Evolutionary conservation across 352 stramenopile species (phyloP), one percentile per base, ranked within the genome.

Genomic region (Globisporangium emineosum): DNA sequence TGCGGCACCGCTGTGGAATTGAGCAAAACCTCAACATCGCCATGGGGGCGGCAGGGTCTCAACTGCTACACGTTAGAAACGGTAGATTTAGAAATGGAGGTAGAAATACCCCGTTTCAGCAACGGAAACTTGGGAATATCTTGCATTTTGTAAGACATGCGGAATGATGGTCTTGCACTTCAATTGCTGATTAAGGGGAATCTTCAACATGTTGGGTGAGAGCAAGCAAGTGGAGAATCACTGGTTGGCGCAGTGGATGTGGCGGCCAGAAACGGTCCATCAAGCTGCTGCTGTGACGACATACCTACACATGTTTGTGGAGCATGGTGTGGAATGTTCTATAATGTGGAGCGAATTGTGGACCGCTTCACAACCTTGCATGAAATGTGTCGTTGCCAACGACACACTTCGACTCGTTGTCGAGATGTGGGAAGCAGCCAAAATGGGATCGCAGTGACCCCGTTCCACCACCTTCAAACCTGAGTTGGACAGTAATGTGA

Each of bases 11-110:
- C 49, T 59, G 25, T 19, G 30, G 21, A 60, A 37, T 47, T 47
- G 40, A 47, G 40, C 40, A 23, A 47, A 47, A 23, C 17, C 40
- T 61, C 32, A 29, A 45, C n/a, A 43, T 33, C 27, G 23, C 8
- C 8, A 23, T 23, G 9, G 17, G 9, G 40, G 2, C 5, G 17
- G 40, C 40, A 10, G 40, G 40, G 15, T 23, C 32, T 43, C 62
- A 68, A 68, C 62, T 68, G 53, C 62, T 68, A 68, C 62, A 69
- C 54, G 49, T 69, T 65, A 45, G 64, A 69, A 65, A 69, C 58
- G 50, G 15, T 64, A 68, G 49, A 62, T n/a, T 59, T 59, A 53
- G 29, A 33, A 61, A 52, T 33, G 29, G n/a, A 12, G 4, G 21
- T 68, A 68, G 62, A 65, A 69, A 57, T 57, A 0, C 29, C 19